Percentiles rank a stretch among this genome's conserved stretches.
phyloP scores from a whole-genome alignment of 106 monocot species.

The Dioscorea dumetorum region DNA sequence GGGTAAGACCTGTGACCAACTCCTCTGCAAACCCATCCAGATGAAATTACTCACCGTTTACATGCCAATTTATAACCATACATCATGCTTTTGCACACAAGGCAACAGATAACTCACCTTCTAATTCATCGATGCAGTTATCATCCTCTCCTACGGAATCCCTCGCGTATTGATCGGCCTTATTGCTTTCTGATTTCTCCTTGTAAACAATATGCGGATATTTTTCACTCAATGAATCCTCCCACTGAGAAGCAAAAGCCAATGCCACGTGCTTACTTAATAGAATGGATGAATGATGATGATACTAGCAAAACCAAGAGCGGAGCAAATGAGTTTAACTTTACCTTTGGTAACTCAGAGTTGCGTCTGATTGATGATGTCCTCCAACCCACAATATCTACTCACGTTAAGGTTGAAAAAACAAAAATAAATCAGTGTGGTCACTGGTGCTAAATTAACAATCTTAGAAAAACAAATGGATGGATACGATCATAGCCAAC shows the following conservation, averaged over 20 bases:
- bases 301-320: no score
- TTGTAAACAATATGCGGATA: conserved; percentile 87
- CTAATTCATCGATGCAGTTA: conserved; percentile 35
- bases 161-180: conserved; percentile 7
- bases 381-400: conserved; percentile 99
- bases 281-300: no score
- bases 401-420: conserved; percentile 20
- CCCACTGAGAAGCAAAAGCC: conserved; percentile 37
- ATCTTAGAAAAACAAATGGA: background rate
- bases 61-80: no score
- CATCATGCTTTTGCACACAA: no score
- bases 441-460: background rate
- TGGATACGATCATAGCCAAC: conserved; percentile 93
- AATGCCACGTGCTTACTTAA: no score
- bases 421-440: conserved; percentile 1
- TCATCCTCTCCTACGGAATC: conserved; percentile 8
- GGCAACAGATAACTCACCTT: conserved; percentile 41
- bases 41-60: no score
- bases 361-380: conserved; percentile 95
- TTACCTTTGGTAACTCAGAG: conserved; percentile 81
- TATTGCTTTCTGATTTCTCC: conserved; percentile 44
- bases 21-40: conserved; percentile 37
- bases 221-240: conserved; percentile 39
- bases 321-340: no score
- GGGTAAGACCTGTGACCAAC: conserved; percentile 51